These are phyloP conservation scores for Westerdykella sp. DNA, from an alignment of 2,329 filamentous ascomycete species.

Conservation along the genomic window DNA sequence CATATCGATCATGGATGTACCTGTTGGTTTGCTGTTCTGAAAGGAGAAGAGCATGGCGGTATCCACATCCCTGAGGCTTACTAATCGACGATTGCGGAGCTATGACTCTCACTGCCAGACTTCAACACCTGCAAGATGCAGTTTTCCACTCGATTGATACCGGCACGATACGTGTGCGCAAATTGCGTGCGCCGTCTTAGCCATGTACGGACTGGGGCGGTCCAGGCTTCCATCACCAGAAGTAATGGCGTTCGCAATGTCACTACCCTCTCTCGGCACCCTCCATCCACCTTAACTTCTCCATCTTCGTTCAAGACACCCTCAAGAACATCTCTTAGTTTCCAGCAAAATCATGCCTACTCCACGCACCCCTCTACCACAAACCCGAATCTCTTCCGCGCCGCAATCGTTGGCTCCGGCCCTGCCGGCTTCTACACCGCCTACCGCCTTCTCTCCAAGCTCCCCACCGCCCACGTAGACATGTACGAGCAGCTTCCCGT, in stretches of 20 bases:
- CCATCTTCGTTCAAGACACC: conserved; percentile 7
- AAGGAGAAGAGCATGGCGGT: no score
- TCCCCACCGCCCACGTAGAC: conserved; percentile 68
- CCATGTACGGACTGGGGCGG: neutral
- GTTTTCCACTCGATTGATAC: neutral
- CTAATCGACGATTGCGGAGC: no score
- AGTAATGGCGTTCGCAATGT: neutral
- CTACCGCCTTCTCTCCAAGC: conserved; percentile 71
- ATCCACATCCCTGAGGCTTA: no score
- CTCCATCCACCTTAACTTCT: neutral
- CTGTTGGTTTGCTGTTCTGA: no score
- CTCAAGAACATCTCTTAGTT: neutral
- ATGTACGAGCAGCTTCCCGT: conserved; percentile 96
- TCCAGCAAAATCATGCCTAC: conserved; percentile 15
- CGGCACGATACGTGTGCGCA: conserved; percentile 5
- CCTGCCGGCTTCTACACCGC: conserved; percentile 95
- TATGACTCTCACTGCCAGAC: neutral
- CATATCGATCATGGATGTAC: no score
- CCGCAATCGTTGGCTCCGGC: conserved; percentile 88
- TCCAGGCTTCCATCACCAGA: neutral
- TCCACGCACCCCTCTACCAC: conserved; percentile 12
- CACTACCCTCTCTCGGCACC: neutral
- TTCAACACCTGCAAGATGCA: conserved; percentile 3
- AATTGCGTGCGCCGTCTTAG: conserved; percentile 2
- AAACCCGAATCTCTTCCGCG: conserved; percentile 53